Base-by-base conservation (phyloP, 2,329 filamentous ascomycete genomes). In the Coniochaeta sp. region DNA sequence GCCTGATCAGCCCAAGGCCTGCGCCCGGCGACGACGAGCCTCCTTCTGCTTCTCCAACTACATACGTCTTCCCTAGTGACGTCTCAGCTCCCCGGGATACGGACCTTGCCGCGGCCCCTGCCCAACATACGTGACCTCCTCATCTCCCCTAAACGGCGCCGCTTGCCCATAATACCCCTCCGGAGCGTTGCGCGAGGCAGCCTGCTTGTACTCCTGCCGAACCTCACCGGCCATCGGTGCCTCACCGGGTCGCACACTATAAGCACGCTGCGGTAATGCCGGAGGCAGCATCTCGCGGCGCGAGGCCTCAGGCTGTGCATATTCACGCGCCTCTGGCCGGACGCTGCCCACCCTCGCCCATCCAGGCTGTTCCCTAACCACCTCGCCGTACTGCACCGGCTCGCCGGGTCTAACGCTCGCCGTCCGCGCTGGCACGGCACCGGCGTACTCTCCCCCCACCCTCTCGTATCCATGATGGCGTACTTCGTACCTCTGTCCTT, bases 271-370 rank as follows among this genome's bases (percentile, higher is more conserved):
- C 13, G 31, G 49, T 8, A 57, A 53, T 6, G 55, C 57, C 16
- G 56, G 61, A 50, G 57, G 60, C 52, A 62, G 61, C 22, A 58
- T 56, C 40, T 63, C 72, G 57, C 63, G 38, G 20, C 26, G 66
- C 53, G 63, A 67, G 49, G 57, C 65, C 56, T 71, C 75, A 60
- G 60, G 73, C 57, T 60, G 64, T 22, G 70, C 65, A 61, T 82
- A 82, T 50, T 81, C 78, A 47, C 73, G 65, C 22, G 67, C 63
- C 32, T 76, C 73, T 18, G 84, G 82, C 46, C 82, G 77, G 30
- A 81, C 77, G 62, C 83, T 86, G 24, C 68, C 67, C 31, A 73
- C 64, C 18, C 73, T 67, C n/a, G n/a, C n/a, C 52, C 69, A 63
- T 14, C 59, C 56, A n/a, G n/a, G n/a, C 47, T 35, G 13, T 28